These are phyloP conservation scores for Xylaria polymorpha DNA, from an alignment of 2,329 filamentous ascomycete genomes.

Conservation along the genomic window DNA sequence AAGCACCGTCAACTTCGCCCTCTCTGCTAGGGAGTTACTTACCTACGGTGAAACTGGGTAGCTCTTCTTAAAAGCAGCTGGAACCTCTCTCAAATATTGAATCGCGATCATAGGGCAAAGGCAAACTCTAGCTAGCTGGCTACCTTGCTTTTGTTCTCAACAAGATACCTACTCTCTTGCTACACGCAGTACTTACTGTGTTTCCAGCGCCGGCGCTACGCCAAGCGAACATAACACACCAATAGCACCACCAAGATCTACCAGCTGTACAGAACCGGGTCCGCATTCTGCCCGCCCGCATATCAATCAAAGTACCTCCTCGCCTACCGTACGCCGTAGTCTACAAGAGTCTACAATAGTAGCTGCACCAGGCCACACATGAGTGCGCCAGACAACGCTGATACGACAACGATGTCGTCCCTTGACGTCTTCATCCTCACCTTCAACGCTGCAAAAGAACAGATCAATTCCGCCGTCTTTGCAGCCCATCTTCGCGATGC, in stretches of 20 bases:
- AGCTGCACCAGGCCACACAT: background rate
- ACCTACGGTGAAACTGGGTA: no score
- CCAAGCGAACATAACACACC: constrained; percentile 6
- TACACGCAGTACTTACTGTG: no score
- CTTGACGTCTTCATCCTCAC: constrained; percentile 80
- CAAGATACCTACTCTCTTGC: no score
- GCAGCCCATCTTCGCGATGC: constrained; percentile 74
- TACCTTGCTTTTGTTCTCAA: background rate
- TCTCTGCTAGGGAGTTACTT: background rate
- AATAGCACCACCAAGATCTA: background rate
- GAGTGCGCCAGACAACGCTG: constrained; percentile 1
- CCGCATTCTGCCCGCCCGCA: background rate
- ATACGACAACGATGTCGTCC: constrained; percentile 50
- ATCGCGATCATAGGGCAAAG: background rate
- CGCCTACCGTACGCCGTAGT: background rate
- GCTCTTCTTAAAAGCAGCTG: constrained; percentile 9
- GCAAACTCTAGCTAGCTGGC: background rate
- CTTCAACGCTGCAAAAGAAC: constrained; percentile 85
- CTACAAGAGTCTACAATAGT: background rate
- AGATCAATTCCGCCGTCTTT: constrained; percentile 77
- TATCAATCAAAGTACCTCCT: background rate
- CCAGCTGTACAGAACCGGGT: background rate
- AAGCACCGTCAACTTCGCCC: background rate
- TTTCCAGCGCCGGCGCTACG: background rate
- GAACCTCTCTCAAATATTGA: background rate